Percentiles rank a stretch among this genome's conserved stretches.
phyloP scores from a whole-genome alignment of 768 basidiomycete genomes.

The Mycena belliarum region DNA sequence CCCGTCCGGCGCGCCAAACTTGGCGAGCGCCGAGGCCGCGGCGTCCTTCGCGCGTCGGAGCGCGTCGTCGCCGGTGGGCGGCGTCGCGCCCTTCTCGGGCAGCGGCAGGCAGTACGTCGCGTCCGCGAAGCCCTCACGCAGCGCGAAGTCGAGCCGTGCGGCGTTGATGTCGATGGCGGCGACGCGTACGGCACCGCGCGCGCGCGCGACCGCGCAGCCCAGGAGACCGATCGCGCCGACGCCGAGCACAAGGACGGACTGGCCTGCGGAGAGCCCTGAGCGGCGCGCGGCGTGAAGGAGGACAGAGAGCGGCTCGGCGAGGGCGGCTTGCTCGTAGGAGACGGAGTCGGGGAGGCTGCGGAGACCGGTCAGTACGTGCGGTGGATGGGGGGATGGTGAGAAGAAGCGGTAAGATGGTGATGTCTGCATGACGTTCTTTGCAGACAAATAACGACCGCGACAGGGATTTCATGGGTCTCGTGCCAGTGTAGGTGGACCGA shows the following conservation, averaged over 20 bases:
- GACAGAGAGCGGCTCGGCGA: constrained; percentile 94
- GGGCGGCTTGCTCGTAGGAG: constrained; percentile 78
- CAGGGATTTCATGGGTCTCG: too few species aligned
- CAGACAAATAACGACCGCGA: too few species aligned
- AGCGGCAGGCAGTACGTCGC: constrained; percentile 66
- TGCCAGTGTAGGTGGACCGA: too few species aligned
- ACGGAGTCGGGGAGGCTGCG: constrained; percentile 74
- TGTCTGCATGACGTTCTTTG: too few species aligned
- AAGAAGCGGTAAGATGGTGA: too few species aligned
- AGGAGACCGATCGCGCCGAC: constrained; percentile 93
- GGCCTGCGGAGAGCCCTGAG: constrained; percentile 46
- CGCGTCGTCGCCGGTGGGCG: constrained; percentile 58
- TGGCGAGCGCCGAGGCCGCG: constrained; percentile 48
- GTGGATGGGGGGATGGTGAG: too few species aligned
- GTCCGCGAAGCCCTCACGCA: constrained; percentile 72
- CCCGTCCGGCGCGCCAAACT: constrained; percentile 68
- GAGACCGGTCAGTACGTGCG: too few species aligned
- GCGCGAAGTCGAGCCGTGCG: constrained; percentile 77
- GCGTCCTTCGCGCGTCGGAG: constrained; percentile 62
- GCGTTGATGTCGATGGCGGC: constrained; percentile 87
- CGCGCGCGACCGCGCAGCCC: constrained; percentile 77
- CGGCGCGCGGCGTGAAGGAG: constrained; percentile 66
- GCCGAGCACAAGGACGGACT: constrained; percentile 85
- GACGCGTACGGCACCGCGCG: constrained; percentile 68
- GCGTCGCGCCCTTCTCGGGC: constrained; percentile 47